A percentile compares a stretch with the other conserved stretches of the same genome.
Conservation (phyloP, 108 stramenopile genomes). For the Cyclotella distinguenda region DNA sequence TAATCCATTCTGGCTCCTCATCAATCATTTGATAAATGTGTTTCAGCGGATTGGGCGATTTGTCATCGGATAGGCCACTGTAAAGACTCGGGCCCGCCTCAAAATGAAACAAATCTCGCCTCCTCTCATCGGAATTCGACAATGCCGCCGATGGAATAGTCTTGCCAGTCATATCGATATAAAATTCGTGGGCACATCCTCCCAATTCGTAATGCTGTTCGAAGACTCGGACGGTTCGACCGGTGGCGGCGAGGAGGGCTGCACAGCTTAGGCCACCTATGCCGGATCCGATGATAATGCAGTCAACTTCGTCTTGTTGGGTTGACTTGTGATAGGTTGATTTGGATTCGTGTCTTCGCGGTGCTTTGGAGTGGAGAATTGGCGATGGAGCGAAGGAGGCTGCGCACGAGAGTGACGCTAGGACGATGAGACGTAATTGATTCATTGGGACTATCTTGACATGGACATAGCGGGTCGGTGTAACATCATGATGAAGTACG, state of each 20-base stretch:
- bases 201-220: constrained; percentile 85
- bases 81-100: constrained; percentile 95
- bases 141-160: constrained; percentile 21
- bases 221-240: constrained; percentile 64
- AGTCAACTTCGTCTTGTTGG: constrained; percentile 63
- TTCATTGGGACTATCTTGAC: too few species aligned
- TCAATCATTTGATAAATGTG: constrained; percentile 92
- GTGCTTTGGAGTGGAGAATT: not conserved
- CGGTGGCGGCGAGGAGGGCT: constrained; percentile 66
- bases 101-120: constrained; percentile 81
- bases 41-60: constrained; percentile 90
- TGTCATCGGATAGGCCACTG: constrained; percentile 70
- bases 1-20: constrained; percentile 76
- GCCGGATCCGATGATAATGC: constrained; percentile 85
- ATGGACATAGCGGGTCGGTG: too few species aligned
- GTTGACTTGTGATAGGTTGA: not conserved
- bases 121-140: constrained; percentile 2
- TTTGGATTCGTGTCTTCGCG: not conserved
- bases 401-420: not conserved
- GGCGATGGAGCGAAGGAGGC: not conserved
- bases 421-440: too few species aligned
- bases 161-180: constrained; percentile 33
- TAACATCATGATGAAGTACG: too few species aligned
- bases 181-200: constrained; percentile 74
- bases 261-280: constrained; percentile 89